Base-by-base conservation (phyloP, 768 basidiomycete genomes). In the Auriscalpium orientale region DNA sequence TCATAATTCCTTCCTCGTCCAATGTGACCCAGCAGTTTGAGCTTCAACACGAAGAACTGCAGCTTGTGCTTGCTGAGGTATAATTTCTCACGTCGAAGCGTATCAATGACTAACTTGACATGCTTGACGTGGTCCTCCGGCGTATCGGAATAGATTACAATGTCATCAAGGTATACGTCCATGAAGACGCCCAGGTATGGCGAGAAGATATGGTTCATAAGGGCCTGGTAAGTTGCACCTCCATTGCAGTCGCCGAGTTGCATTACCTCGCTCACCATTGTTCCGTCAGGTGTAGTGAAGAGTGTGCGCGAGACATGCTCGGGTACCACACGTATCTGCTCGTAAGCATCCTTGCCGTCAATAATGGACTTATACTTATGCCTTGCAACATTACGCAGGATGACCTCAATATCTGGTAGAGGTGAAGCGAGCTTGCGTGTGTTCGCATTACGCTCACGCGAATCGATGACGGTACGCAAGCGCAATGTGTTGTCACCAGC, bases 1-100 rank as follows among this genome's bases (percentile, higher is more conserved):
- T 77, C 0, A 51, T 49, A 20, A 80, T 76, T 0, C 77, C 75
- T 0, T 70, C 18, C 15, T 72, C 65, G 20, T 70, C 66, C 55
- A 1, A 76, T 58, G 1, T 65, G 66, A 0, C 76, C 75, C 0
- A 77, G 56, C 21, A 65, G 46, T n/a, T 62, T 64, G 54, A 67
- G 34, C 21, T 58, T 46, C 1, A 28, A 10, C 3, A 51, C 51
- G 13, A 67, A 60, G 48, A 69, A 65, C 12, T 67, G 58, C 8
- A 69, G 53, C 58, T 68, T 68, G 5, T 56, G 18, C 1, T 56
- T 43, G 16, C 58, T 58, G 6, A 68, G 55, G 55, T 55, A 69
- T 20, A 70, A 60, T 55, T 52, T 18, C 35, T 62, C 61, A 0
- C 35, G 15, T 38, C 40, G 13, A 4, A 62, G 55, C 6, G 58